phyloP scores from a whole-genome alignment of 2,329 filamentous ascomycete genomes.

The Cytospora paraplurivora region DNA sequence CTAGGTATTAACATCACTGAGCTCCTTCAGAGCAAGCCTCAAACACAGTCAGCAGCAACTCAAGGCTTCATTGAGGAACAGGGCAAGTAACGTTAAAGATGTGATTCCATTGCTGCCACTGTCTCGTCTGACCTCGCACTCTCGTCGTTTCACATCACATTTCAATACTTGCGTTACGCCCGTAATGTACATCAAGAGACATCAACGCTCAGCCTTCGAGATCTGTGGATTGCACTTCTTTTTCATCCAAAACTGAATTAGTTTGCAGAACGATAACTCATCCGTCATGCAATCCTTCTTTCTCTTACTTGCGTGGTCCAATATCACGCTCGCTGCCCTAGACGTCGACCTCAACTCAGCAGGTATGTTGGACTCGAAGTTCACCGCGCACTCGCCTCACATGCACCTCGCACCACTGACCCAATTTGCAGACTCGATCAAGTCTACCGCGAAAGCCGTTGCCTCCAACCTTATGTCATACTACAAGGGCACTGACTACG shows the following conservation, averaged over 20 bases:
- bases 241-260: not conserved
- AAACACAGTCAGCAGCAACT: not conserved
- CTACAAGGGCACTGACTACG: constrained; percentile 48
- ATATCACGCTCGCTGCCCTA: constrained; percentile 18
- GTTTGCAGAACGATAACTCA: constrained; percentile 8
- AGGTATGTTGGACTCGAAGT: constrained; percentile 14
- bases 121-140: not conserved
- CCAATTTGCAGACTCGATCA: constrained; percentile 35
- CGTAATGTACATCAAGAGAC: not conserved
- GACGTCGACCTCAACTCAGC: constrained; percentile 28
- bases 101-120: not conserved
- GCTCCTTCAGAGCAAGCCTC: not conserved
- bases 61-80: not conserved
- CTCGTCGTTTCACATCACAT: not conserved
- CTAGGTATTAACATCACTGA: not conserved
- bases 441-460: constrained; percentile 41
- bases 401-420: not conserved
- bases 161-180: not conserved
- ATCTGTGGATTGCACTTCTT: not conserved
- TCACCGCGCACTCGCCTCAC: not conserved
- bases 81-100: not conserved
- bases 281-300: constrained; percentile 10
- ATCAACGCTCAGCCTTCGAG: not conserved
- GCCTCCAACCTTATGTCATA: constrained; percentile 49
- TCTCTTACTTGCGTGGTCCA: constrained; percentile 17